A percentile compares a stretch with the other conserved stretches of the same genome.
Conservation (phyloP, 2,329 filamentous ascomycete genomes). For the Venturia asperata region DNA sequence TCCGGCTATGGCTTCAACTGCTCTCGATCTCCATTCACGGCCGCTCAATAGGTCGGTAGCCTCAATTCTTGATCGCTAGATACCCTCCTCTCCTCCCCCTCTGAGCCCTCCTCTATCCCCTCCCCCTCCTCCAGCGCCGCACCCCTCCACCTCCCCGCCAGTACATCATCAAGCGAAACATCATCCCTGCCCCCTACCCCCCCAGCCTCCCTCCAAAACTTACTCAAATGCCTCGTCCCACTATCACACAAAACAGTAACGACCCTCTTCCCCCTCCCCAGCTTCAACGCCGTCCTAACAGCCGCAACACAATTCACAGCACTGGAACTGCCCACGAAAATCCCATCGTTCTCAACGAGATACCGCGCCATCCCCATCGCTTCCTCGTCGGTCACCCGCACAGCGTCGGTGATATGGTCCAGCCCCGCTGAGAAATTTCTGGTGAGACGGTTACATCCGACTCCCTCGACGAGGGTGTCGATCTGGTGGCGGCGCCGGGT, state of each 20-base stretch:
- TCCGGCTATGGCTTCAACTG: neutral
- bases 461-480: conserved; percentile 91
- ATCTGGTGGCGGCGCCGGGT: conserved; percentile 85
- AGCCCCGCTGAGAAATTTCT: conserved; percentile 84
- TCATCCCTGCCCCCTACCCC: conserved; percentile 51
- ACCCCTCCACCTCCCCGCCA: conserved; percentile 28
- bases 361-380: conserved; percentile 91
- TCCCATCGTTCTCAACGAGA: conserved; percentile 90
- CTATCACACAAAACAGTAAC: conserved; percentile 80
- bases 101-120: neutral
- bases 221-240: conserved; percentile 70
- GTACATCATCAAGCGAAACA: conserved; percentile 51
- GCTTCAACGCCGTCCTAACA: conserved; percentile 56
- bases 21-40: neutral
- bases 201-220: conserved; percentile 72
- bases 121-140: neutral
- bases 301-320: conserved; percentile 91
- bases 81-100: neutral
- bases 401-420: conserved; percentile 81
- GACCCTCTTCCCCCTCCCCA: conserved; percentile 56
- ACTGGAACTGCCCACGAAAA: conserved; percentile 90
- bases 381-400: conserved; percentile 81
- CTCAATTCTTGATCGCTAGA: neutral
- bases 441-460: conserved; percentile 92
- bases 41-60: neutral